Evolutionary conservation across 352 stramenopile genomes (phyloP), one percentile per base, ranked within the genome.

Genomic region (Globisporangium nagaii): DNA sequence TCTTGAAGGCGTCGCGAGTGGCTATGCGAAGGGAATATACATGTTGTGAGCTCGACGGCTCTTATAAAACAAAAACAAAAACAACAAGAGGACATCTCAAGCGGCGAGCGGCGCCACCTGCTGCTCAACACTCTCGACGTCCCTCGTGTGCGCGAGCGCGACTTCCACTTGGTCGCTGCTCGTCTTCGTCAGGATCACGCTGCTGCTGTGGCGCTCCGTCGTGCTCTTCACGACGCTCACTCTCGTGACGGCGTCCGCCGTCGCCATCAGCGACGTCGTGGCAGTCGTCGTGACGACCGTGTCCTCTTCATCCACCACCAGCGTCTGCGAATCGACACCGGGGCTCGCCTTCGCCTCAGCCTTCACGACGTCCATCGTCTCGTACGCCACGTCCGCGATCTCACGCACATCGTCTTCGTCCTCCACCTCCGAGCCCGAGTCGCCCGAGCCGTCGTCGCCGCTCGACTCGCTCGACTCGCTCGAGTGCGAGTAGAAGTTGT

Each of bases 401-500:
- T 32, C 17, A 17, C 42, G 43, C 20, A 44, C 41, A n/a, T 39
- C 17, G 34, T 54, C 32, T 8, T 54, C 53, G 25, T 60, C 53
- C 19, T 60, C 53, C 7, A 27, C 25, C n/a, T 41, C 32, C 47
- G 47, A 54, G 17, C 25, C 47, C 9, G 50, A 49, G 13, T 42
- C 43, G 43, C 43, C 25, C 43, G 43, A 51, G 39, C 25, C 34
- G 40, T 49, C 28, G 34, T 60, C 43, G 35, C 54, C 53, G 17
- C 53, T 60, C 25, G 53, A 39, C 4, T 60, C 53, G 17, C 53
- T 60, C 25, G 53, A 39, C 4, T 60, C 53, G 35, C 53, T 52
- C 25, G 27, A 20, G 53, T 60, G 44, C 34, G 43, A 48, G 53
- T 60, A 60, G 28, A 35, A 60, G 27, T 60, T 60, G 43, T 60